Evolutionary conservation across 2,329 filamentous ascomycete genomes (phyloP).

Genomic region (Trichophaea hybrida): DNA sequence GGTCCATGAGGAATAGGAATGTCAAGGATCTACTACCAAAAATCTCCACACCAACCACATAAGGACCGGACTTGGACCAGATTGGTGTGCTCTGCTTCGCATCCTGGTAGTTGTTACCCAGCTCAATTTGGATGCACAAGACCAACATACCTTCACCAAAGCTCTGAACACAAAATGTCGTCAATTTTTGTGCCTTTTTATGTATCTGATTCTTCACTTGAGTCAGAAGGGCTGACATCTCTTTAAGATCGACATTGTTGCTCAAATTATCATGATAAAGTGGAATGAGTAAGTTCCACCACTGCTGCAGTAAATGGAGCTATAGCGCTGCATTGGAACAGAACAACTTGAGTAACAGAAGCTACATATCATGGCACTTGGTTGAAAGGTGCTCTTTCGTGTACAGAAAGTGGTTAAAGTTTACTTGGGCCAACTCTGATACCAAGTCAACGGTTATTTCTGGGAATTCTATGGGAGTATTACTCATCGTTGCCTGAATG

Average conservation of each 20-base stretch:
- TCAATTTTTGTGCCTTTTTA: neutral
- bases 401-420: neutral
- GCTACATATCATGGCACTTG: no score
- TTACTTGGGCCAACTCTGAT: no score
- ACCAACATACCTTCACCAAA: neutral
- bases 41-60: neutral
- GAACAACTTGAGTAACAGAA: no score
- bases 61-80: neutral
- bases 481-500: neutral
- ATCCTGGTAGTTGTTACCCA: neutral
- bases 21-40: neutral
- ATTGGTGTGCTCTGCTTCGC: neutral
- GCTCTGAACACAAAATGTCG: neutral
- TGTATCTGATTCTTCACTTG: neutral
- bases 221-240: neutral
- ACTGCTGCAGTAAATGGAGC: neutral
- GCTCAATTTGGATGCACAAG: neutral
- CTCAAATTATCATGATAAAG: neutral
- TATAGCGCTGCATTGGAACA: neutral
- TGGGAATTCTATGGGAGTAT: no score
- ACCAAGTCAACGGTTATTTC: no score
- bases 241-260: neutral
- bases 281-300: neutral
- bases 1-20: neutral
- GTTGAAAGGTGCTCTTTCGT: neutral